Evolutionary conservation across 2,329 filamentous ascomycete species (phyloP).

Genomic region (Monilinia vaccinii-corymbosi): DNA sequence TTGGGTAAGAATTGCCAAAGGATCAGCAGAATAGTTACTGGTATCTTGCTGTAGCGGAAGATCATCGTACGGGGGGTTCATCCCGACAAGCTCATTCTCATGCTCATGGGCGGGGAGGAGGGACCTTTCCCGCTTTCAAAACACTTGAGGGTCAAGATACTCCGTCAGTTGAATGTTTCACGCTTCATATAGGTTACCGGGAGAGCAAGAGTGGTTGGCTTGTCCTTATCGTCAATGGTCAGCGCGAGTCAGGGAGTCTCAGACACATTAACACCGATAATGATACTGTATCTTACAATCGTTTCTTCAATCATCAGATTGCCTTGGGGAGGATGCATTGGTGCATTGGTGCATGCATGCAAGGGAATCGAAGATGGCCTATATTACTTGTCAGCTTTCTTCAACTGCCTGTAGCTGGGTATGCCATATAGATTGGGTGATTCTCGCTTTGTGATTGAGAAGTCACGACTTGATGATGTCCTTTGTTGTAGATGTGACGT

Average conservation of each 20-base stretch:
- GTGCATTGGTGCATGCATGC: background rate
- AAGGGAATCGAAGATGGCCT: background rate
- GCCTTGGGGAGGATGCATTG: background rate
- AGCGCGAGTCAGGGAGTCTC: background rate
- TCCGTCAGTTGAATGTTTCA: no score
- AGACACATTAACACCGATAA: slow-evolving; percentile 2
- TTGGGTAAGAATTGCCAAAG: slow-evolving; percentile 22
- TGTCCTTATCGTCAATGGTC: background rate
- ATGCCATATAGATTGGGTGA: no score
- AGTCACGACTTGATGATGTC: no score
- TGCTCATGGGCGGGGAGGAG: background rate
- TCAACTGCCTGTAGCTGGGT: background rate
- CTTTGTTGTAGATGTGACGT: background rate
- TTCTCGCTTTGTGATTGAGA: no score
- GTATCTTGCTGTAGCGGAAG: slow-evolving; percentile 14
- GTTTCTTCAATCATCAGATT: background rate
- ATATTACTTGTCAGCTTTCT: background rate
- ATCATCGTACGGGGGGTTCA: slow-evolving; percentile 16
- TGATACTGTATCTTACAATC: background rate
- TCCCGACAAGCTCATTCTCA: slow-evolving; percentile 2
- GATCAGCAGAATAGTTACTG: slow-evolving; percentile 13
- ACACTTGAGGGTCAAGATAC: background rate
- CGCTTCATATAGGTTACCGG: background rate
- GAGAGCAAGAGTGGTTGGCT: background rate
- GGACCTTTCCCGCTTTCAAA: background rate